Evolutionary conservation across 2,329 filamentous ascomycete genomes (phyloP).

Genomic region (Parascedosporium putredinis): DNA sequence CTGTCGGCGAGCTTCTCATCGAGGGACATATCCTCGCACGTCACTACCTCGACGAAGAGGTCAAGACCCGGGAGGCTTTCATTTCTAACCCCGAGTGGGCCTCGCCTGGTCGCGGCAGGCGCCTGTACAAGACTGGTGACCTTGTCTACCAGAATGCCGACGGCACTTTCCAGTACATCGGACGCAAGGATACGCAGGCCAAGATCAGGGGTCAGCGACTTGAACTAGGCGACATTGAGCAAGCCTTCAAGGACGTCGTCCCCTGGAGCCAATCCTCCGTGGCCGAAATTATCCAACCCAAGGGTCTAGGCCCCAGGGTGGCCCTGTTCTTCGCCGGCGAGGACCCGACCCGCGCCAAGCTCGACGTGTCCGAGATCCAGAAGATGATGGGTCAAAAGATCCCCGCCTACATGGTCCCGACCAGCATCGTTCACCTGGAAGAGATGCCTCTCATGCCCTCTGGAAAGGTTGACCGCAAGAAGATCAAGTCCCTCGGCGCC

Average conservation of each 20-base stretch:
- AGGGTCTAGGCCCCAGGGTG: constrained; percentile 31
- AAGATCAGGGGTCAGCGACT: constrained; percentile 57
- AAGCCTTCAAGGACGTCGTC: constrained; percentile 33
- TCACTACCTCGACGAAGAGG: constrained; percentile 9
- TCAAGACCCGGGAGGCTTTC: constrained; percentile 33
- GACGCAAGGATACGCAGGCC: constrained; percentile 55
- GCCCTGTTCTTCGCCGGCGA: constrained; percentile 32
- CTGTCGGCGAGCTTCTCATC: constrained; percentile 13
- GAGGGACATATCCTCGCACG: constrained; percentile 12
- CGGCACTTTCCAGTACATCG: constrained; percentile 45
- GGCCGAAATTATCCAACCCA: constrained; percentile 37
- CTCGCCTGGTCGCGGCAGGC: constrained; percentile 26
- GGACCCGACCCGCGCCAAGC: constrained; percentile 14
- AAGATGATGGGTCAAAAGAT: constrained; percentile 23
- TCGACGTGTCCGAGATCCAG: constrained; percentile 17
- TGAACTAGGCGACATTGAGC: constrained; percentile 47
- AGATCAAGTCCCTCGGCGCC: constrained; percentile 31
- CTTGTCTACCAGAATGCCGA: constrained; percentile 43
- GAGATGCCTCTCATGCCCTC: not conserved
- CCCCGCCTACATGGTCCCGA: constrained; percentile 4
- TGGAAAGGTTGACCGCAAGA: constrained; percentile 12
- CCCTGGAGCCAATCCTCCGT: constrained; percentile 31
- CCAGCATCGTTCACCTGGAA: not conserved
- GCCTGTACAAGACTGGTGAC: constrained; percentile 51
- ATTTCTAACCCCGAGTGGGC: constrained; percentile 44